Conservation (phyloP, 78 protist genomes). For the Monocercomonoides exilis region DNA sequence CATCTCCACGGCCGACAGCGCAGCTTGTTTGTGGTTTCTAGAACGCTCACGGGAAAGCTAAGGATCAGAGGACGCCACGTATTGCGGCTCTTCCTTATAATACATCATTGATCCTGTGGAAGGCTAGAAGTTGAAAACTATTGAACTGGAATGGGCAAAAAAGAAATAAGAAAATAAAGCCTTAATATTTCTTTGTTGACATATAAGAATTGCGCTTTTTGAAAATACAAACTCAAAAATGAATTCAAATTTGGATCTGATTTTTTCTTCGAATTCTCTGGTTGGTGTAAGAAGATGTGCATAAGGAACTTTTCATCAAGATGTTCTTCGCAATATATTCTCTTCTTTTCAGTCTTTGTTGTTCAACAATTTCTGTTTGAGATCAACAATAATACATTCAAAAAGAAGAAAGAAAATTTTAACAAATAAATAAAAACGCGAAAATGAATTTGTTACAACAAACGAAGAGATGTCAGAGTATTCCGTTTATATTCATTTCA, state of each 20-base stretch:
- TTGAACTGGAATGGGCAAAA: slow-evolving; percentile 24
- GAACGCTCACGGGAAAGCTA: neutral
- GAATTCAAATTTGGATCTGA: neutral
- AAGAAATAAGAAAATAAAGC: neutral
- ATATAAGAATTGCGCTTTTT: neutral
- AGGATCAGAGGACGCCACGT: neutral
- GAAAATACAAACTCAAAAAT: neutral
- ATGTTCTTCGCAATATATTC: neutral
- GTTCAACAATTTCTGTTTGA: neutral
- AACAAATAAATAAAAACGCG: too few relatives aligned
- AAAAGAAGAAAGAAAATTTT: too few relatives aligned
- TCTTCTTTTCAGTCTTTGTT: neutral
- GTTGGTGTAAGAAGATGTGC: slow-evolving; percentile 39
- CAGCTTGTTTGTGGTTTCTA: neutral
- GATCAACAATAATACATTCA: neutral
- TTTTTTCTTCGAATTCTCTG: slow-evolving; percentile 46
- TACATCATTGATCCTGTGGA: neutral
- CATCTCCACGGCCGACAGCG: neutral
- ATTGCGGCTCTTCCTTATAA: neutral
- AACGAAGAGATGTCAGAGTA: too few relatives aligned
- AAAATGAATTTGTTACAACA: too few relatives aligned
- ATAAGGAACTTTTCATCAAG: neutral
- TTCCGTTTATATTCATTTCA: too few relatives aligned
- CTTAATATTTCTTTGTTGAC: neutral
- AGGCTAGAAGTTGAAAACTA: too few relatives aligned